Evolutionary conservation across 352 stramenopile genomes (phyloP).

Genomic region (Phytopythium chamaehyphon): DNA sequence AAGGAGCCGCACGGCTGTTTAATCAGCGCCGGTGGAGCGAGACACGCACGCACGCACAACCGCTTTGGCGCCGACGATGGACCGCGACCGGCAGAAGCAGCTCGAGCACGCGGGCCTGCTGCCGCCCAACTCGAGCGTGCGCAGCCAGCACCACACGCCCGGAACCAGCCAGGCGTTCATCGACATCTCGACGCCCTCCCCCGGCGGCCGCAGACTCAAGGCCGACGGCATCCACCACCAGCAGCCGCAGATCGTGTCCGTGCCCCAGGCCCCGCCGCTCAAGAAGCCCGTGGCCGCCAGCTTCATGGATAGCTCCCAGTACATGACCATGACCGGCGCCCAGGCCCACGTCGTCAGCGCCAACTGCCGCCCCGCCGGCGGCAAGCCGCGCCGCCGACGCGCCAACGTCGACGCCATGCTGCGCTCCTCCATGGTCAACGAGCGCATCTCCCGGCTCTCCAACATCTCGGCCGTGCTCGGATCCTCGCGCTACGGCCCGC

Average conservation of each 20-base stretch:
- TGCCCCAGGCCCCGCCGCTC: slow-evolving; percentile 17
- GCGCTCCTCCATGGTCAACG: slow-evolving; percentile 52
- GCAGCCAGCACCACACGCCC: slow-evolving; percentile 41
- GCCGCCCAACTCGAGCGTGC: slow-evolving; percentile 8
- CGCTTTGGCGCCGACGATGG: slow-evolving; percentile 12
- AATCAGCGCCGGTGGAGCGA: slow-evolving; percentile 11
- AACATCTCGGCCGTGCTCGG: slow-evolving; percentile 29
- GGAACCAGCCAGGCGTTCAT: slow-evolving; percentile 52
- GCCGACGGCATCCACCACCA: slow-evolving; percentile 7
- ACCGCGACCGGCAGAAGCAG: slow-evolving; percentile 32
- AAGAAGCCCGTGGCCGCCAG: slow-evolving; percentile 30
- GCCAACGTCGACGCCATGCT: slow-evolving; percentile 69
- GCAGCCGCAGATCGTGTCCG: slow-evolving; percentile 4
- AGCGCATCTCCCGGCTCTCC: slow-evolving; percentile 44
- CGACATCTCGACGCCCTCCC: slow-evolving; percentile 64
- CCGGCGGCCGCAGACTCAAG: slow-evolving; percentile 23
- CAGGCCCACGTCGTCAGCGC: slow-evolving; percentile 28
- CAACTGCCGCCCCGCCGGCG: slow-evolving; percentile 26
- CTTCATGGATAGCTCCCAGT: slow-evolving; percentile 63
- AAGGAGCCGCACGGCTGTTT: slow-evolving; percentile 3
- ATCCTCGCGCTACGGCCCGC: slow-evolving; percentile 32
- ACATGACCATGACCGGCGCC: slow-evolving; percentile 34
- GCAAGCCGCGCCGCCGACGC: slow-evolving; percentile 25
- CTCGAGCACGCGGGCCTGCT: slow-evolving; percentile 28
- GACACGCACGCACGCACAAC: slow-evolving; percentile 3